Evolutionary conservation across 352 stramenopile species (phyloP), one percentile per base, ranked within the genome.

Genomic region (Hyaloperonospora arabidopsidis): DNA sequence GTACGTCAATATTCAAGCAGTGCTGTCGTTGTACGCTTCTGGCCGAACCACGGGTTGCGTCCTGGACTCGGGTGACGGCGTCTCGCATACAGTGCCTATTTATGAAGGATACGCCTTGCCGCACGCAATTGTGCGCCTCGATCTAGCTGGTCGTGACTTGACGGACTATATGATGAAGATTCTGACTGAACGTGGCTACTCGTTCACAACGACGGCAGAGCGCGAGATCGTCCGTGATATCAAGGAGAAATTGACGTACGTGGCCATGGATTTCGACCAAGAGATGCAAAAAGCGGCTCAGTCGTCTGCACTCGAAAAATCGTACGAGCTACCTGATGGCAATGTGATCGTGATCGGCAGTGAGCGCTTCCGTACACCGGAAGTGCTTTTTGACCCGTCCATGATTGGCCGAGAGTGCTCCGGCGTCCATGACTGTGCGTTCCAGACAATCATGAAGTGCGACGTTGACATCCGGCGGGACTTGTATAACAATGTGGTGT

Each of bases 131-230:
- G 81, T 87, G 50, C 79, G 95, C 51, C 84, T 96, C 55, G 95
- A 98, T 70, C 48, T 98, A 21, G 95, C 86, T 39, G 95, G 96
- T 45, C 75, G 91, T 35, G 89, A 97, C 67, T 72, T 98, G 43
- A 97, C 91, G 45, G 90, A 97, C 61, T 97, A 97, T 70, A 85
- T 98, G 73, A 97, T 97, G 87, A 97, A 97, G 74, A 96, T 98
- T 56, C 65, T 98, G 51, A 96, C 87, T 5, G 89, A 97, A 70
- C 81, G 89, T 66, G 90, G 92, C 50, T 97, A 97, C 76, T 91
- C 84, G 35, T 96, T 97, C 83, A 96, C 85, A 18, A 97, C 90
- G 32, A 95, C 87, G 29, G 90, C 90, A 48, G 92, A 97, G 61
- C 84, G 92, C 61, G 95, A 98, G 79, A 98, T 98, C 66, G 74